Conservation (phyloP, 441 rosid genomes). For the Gossypium aridum region DNA sequence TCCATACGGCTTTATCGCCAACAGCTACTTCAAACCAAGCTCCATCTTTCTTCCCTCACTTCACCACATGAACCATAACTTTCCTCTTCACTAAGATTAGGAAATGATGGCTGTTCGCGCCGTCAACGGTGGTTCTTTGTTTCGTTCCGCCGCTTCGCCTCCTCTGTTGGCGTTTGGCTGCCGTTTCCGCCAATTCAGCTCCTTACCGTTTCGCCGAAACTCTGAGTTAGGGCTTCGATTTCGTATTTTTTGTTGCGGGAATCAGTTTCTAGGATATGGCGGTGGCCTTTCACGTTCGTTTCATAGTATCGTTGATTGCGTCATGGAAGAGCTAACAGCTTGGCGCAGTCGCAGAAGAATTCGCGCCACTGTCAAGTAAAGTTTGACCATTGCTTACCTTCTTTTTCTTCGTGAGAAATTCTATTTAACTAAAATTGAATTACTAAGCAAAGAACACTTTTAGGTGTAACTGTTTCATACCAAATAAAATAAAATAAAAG, state of each 20-base stretch:
- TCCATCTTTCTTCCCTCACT: neutral
- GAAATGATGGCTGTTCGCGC: conserved; percentile 55
- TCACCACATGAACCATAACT: conserved; percentile 18
- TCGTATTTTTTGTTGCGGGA: conserved; percentile 21
- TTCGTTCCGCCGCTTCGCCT: conserved; percentile 44
- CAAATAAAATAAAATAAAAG: neutral
- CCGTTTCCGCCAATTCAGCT: conserved; percentile 32
- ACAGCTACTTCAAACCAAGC: neutral
- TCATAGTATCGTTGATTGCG: conserved; percentile 54
- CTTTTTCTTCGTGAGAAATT: neutral
- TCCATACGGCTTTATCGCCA: conserved; percentile 4
- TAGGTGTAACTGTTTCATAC: neutral
- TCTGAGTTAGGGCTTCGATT: conserved; percentile 24
- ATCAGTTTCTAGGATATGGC: conserved; percentile 20
- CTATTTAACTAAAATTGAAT: neutral
- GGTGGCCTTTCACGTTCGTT: conserved; percentile 33
- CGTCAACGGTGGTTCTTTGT: conserved; percentile 42
- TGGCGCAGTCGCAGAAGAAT: conserved; percentile 35
- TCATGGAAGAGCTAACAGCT: conserved; percentile 51
- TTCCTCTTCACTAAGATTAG: neutral
- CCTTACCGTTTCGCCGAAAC: conserved; percentile 27
- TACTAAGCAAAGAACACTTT: neutral
- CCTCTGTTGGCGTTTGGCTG: conserved; percentile 39
- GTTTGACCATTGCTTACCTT: conserved; percentile 7
- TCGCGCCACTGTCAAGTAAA: conserved; percentile 66